Evolutionary conservation across 2,329 filamentous ascomycete species (phyloP), one percentile per base, ranked within the genome.

Genomic region (Penicillium sp.): DNA sequence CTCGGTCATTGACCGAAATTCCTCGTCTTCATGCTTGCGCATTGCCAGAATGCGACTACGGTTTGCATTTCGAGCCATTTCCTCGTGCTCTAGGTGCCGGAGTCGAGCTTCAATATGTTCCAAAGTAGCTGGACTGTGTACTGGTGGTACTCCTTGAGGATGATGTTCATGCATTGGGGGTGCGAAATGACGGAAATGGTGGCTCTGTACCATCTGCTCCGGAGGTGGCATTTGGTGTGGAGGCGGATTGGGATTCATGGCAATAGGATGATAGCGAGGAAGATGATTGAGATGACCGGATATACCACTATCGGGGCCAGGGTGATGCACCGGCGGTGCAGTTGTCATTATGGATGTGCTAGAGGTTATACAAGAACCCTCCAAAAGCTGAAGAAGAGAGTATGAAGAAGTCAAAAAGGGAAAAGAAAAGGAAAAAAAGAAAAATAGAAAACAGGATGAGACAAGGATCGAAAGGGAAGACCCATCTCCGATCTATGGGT

Each of bases 11-110:
- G 69, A 66, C 54, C 72, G 70, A 43, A 75, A 75, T 37, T 74
- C 73, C 37, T 75, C 73, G 50, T 75, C 73, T 53, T 75, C 73
- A 14, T 71, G 71, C 58, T 74, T 75, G 38, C 73, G 69, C 26
- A 74, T 62, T 12, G 69, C 67, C 48, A 75, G 65, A 31, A 74
- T 57, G 47, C 73, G 70, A 45, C 66, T 72, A 46, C 73, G 70
- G 46, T 71, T 64, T 14, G 71, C 72, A 64, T 72, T 73, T 26
- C 73, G 71, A 33, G 64, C 64, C 50, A 71, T 72, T 54, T 75
- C 73, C 61, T 75, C 73, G 51, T 74, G 69, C 55, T 75, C 73
- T 59, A 75, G 60, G 56, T 75, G 73, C 31, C 71, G 67, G 53
- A 75, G 56, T 2, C 73, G 72, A 42, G 63, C 60, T 60, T 75